Evolutionary conservation across 1,284 basidiomycete genomes (phyloP), one percentile per base, ranked within the genome.

Genomic region (Tylopilus orsonianus): DNA sequence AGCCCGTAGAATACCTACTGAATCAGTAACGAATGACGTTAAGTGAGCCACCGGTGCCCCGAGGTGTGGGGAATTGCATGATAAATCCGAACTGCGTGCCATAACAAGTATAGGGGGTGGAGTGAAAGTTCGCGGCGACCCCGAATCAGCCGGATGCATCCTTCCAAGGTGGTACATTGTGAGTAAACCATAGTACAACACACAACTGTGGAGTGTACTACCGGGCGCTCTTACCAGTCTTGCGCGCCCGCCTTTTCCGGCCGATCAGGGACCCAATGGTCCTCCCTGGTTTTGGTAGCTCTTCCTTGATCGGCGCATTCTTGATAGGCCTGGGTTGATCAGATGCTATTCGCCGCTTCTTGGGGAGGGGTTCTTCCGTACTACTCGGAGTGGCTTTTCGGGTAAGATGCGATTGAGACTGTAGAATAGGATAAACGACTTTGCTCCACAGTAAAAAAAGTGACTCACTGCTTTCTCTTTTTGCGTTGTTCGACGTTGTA

Each of bases 401-500:
- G 43, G 44, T 1, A 27, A 7, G 53, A 48, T 51, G 56, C 41
- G 48, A 36, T 24, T 39, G 54, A 4, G 24, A 22, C 57, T 64
- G 16, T 16, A 13, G 19, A 30, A 42, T 18, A 26, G 16, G n/a
- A 41, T 51, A 13, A 50, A 30, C 10, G 41, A 22, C 12, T 26
- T 16, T 8, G 34, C 23, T 14, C 22, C 16, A 30, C 18, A 27
- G 22, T 20, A 6, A 4, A 14, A 8, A 16, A 12, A 34, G 22
- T 3, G 33, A 44, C 51, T 38, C 19, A 48, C 54, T 46, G 46
- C 48, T 32, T 57, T 58, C 38, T 73, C 71, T 44, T 73, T 71
- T 42, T 74, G 73, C 12, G 77, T 75, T 41, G 74, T 72, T 52
- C 89, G 74, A 48, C 88, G 73, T 51, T 87, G 83, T 22, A 91